These are phyloP conservation scores for Hypericum perforatum DNA, from an alignment of 345 rosid species.

Conservation along the genomic window DNA sequence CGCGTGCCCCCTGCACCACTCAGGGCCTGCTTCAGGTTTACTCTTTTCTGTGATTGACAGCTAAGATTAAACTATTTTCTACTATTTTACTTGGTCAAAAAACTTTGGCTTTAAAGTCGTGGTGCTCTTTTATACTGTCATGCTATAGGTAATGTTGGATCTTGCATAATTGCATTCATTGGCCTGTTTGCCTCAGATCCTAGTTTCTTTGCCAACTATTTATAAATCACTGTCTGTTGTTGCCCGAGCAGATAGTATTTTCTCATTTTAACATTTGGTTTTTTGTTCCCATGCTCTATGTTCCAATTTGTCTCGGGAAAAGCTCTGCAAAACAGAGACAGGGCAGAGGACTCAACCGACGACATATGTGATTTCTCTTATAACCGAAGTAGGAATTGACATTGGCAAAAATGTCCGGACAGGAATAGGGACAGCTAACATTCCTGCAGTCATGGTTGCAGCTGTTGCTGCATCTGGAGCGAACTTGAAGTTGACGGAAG, in stretches of 20 bases:
- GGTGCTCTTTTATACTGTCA: too few relatives aligned
- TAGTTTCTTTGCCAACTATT: not conserved
- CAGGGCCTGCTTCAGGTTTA: slow-evolving; percentile 98
- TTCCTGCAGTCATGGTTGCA: slow-evolving; percentile 97
- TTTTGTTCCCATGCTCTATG: slow-evolving; percentile 8
- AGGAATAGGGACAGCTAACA: slow-evolving; percentile 76
- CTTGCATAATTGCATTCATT: too few relatives aligned
- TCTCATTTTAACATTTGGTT: slow-evolving; percentile 1
- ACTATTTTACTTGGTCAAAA: not conserved
- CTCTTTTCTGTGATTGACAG: slow-evolving; percentile 3
- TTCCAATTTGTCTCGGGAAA: slow-evolving; percentile 45
- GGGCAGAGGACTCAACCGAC: slow-evolving; percentile 92
- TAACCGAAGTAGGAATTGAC: slow-evolving; percentile 91
- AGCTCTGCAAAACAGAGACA: slow-evolving; percentile 92
- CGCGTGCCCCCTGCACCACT: slow-evolving; percentile 96
- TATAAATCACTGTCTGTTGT: not conserved
- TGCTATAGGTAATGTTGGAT: too few relatives aligned
- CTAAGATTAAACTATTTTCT: slow-evolving; percentile 1
- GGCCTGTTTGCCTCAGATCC: slow-evolving; percentile 1
- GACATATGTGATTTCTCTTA: slow-evolving; percentile 82
- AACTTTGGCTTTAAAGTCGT: too few relatives aligned
- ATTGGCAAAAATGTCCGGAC: slow-evolving; percentile 92
- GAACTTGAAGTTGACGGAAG: slow-evolving; percentile 71
- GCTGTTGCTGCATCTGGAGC: slow-evolving; percentile 99
- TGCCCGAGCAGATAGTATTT: not conserved